Evolutionary conservation across 345 rosid genomes (phyloP), one percentile per base, ranked within the genome.

Genomic region (Euphorbia lathyris): DNA sequence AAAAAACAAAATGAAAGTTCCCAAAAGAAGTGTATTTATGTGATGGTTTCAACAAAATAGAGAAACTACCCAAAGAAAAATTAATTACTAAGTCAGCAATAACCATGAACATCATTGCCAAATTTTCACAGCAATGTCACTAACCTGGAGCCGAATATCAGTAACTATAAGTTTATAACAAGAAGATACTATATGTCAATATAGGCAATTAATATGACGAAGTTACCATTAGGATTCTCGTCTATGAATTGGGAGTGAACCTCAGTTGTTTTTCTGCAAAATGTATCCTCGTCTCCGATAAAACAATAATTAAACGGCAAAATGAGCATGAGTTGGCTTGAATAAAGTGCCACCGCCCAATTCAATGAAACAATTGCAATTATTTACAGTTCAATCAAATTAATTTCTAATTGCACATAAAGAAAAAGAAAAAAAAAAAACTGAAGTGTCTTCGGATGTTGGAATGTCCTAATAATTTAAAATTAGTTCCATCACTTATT

Each of bases 361-460:
- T 55, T 12, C 10, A 59, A 32, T 27, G 53, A 68, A 25, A 66
- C 17, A 63, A 70, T 42, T 60, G 13, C 59, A 68, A 56, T 76
- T 74, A 23, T 78, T 58, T 73, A 76, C 77, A 74, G 71, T 66
- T 57, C 70, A 78, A 66, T 72, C 62, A 73, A 73, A 77, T 30
- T 68, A 73, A 76, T 61, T 42, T 63, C 68, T 17, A 43, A 58
- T 72, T 48, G n/a, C 19, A 22, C 34, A 10, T 65, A 52, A 58
- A 47, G 20, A 17, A 36, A 78, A 53, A 3, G 3, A 38, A 50
- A 65, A 51, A 13, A 48, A 38, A 63, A 65, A 5, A 7, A n/a
- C n/a, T n/a, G 13, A 29, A 61, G 17, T 10, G 68, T 58, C 56
- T 60, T 36, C 29, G 43, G 50, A 72, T 69, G 43, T 20, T 52